Evolutionary conservation across 176 grass and related monocot species (phyloP), one percentile per base, ranked within the genome.

Genomic region (Zea luxurians): DNA sequence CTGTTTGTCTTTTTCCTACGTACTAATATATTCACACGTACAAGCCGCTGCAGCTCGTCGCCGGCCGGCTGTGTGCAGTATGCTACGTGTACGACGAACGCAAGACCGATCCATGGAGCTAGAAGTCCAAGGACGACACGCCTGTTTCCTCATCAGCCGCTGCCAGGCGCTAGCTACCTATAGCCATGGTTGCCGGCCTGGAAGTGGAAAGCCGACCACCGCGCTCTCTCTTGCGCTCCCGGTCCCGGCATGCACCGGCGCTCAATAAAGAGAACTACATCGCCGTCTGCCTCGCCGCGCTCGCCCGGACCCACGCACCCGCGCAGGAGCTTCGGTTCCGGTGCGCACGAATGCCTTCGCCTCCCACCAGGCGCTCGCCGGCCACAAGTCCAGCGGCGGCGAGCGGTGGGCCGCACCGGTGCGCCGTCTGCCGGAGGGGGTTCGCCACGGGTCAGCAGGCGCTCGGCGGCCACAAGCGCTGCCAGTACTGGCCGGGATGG

Each of bases 381-480:
- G 93, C 1, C 93, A 96, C 87, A 96, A 96, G 73, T 96, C 93
- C 3, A 89, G 93, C 9, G 66, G n/a, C 20, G 53, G 62, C 47
- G 27, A 2, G 2, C 12, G 72, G 80, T 10, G 81, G 85, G 7
- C 78, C 78, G 16, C 93, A 96, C 88, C 88, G 76, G 27, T 96
- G 93, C 82, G 85, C 74, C 37, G 74, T 96, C 73, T 96, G 93
- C 81, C 20, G 40, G 45, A 86, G 70, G 70, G 83, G 87, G 8
- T 92, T 96, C 21, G 75, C 84, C 4, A 96, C 90, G 0, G 93
- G 93, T 7, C 27, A 96, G 81, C 27, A 96, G 81, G 93, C 90
- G 20, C 93, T 96, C 42, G 93, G 93, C 6, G 93, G 93, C 4
- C 93, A 96, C 89, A 96, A 92, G 87, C 87, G 93, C 13, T 90